These are phyloP conservation scores for Cicer judaicum DNA, from an alignment of 306 rosid genomes.

Conservation along the genomic window DNA sequence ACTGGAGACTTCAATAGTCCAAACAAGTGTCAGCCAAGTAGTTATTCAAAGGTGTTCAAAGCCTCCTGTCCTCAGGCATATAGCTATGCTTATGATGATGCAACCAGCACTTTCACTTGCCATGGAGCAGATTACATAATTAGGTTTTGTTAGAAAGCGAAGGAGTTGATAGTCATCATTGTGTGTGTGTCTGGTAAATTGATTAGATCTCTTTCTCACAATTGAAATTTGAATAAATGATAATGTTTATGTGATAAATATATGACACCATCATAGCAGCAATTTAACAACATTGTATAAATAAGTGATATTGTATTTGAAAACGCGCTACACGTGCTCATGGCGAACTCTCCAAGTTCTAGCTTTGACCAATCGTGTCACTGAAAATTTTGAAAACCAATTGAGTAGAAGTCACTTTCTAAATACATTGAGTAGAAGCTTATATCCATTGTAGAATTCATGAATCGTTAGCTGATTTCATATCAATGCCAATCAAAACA, in stretches of 20 bases:
- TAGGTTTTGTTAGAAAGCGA: constrained; percentile 56
- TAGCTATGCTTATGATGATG: constrained; percentile 74
- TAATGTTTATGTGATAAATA: neutral
- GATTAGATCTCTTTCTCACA: constrained; percentile 14
- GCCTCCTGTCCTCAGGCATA: constrained; percentile 65
- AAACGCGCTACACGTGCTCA: no score
- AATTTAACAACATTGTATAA: neutral
- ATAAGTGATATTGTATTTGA: neutral
- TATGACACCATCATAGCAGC: neutral
- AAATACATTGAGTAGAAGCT: constrained; percentile 4
- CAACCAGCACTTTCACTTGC: constrained; percentile 68
- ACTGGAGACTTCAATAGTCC: constrained; percentile 54
- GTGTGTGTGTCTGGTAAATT: neutral
- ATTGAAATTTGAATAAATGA: neutral
- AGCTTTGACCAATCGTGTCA: no score
- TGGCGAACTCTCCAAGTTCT: no score
- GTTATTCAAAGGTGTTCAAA: constrained; percentile 62
- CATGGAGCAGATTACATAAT: constrained; percentile 56
- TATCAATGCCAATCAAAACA: constrained; percentile 11
- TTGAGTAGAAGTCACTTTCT: neutral
- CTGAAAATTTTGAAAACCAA: no score
- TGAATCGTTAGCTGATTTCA: neutral
- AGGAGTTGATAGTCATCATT: neutral
- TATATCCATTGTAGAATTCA: constrained; percentile 29
- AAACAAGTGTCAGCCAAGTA: constrained; percentile 51